These are phyloP conservation scores for Fusarium sp. DNA, from an alignment of 2,329 filamentous ascomycete genomes.

Conservation along the genomic window DNA sequence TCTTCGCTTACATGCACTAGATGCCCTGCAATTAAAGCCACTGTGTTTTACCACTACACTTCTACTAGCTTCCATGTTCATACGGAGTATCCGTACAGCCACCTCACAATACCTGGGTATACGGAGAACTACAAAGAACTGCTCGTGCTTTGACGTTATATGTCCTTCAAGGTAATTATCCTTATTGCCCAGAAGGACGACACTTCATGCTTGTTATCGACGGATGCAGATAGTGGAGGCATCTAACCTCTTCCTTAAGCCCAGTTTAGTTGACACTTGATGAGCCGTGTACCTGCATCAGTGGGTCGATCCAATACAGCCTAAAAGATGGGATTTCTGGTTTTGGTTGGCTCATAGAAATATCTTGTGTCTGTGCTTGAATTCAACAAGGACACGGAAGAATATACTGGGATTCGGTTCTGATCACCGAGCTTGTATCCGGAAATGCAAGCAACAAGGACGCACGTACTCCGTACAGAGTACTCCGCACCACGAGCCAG, in stretches of 20 bases:
- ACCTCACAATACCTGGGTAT: not conserved
- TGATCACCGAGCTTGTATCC: not conserved
- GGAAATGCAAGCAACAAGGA: not conserved
- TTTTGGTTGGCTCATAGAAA: not conserved
- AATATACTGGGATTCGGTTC: not conserved
- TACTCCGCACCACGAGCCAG: not conserved
- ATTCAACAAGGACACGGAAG: not conserved
- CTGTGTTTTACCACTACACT: not conserved
- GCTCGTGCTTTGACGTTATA: not conserved
- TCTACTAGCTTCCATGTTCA: not conserved
- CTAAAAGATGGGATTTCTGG: slow-evolving; percentile 3
- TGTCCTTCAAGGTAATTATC: not conserved
- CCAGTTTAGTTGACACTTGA: slow-evolving; percentile 18
- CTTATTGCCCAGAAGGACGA: not conserved
- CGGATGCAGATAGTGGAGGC: slow-evolving; percentile 14
- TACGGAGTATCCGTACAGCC: not conserved
- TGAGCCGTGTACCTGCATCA: slow-evolving; percentile 34
- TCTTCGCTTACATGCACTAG: slow-evolving; percentile 25
- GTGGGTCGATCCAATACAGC: slow-evolving; percentile 22
- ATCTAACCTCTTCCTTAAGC: not conserved
- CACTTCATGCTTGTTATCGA: not conserved
- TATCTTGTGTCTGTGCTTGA: not conserved
- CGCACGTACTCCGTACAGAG: not conserved
- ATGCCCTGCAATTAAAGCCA: slow-evolving; percentile 21
- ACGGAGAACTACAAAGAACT: not conserved